A percentile compares a stretch with the other conserved stretches of the same genome.
Evolutionary conservation across 2,329 filamentous ascomycete species (phyloP).

Genomic region (Cercospora nicotianae): DNA sequence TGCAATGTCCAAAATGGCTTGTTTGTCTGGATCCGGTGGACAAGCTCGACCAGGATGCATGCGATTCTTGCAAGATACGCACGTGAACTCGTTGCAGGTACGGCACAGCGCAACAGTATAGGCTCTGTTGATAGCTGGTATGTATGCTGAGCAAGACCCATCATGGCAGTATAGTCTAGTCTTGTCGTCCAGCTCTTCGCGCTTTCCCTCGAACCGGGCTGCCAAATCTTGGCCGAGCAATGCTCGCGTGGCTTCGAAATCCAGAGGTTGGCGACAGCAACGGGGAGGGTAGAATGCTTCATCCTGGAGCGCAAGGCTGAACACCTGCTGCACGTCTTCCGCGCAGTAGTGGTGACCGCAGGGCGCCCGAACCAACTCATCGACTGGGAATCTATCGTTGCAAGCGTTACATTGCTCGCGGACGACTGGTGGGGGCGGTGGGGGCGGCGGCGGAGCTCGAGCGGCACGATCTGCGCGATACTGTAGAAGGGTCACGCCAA

Average conservation of each 20-base stretch:
- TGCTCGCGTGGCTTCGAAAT: background rate
- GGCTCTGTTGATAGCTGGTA: background rate
- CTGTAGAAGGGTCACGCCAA: background rate
- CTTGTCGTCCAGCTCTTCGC: conserved; percentile 20
- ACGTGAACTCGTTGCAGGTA: too few species aligned
- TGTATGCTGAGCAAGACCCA: conserved; percentile 15
- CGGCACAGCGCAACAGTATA: too few species aligned
- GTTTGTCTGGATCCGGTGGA: too few species aligned
- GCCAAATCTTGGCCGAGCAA: conserved; percentile 1
- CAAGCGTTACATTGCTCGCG: background rate
- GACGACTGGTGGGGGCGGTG: background rate
- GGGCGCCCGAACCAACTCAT: background rate
- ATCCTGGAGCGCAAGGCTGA: conserved; percentile 10
- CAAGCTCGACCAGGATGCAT: too few species aligned
- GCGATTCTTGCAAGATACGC: too few species aligned
- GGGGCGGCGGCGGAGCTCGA: background rate
- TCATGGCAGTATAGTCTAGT: conserved; percentile 20
- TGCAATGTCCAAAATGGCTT: too few species aligned
- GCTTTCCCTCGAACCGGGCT: conserved; percentile 1
- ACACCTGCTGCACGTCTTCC: conserved; percentile 7
- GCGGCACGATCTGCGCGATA: background rate
- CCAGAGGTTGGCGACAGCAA: conserved; percentile 13
- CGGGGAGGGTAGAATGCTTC: conserved; percentile 19
- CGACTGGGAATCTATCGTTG: background rate
- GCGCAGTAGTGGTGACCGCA: conserved; percentile 17